phyloP scores from a whole-genome alignment of 2,329 filamentous ascomycete genomes.

The Alternaria postmessia region DNA sequence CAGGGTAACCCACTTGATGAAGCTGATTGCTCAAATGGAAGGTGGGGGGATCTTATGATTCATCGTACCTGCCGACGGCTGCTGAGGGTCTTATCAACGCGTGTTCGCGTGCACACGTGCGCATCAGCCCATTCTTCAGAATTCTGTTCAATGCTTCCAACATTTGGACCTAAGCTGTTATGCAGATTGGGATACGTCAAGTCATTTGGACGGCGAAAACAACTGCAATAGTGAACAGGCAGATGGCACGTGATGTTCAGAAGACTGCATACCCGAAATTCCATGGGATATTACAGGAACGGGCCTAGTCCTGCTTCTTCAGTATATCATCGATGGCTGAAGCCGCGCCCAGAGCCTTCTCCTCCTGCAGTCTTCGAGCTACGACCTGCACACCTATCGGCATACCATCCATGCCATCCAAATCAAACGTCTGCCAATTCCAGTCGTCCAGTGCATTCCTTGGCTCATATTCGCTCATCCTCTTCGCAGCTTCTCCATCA shows the following conservation, averaged over 20 bases:
- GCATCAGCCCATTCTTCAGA: neutral
- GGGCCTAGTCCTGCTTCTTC: neutral
- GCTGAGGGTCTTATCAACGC: conserved; percentile 22
- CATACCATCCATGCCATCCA: conserved; percentile 48
- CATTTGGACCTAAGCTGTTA: neutral
- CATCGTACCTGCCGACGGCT: conserved; percentile 16
- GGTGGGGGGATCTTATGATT: conserved; percentile 15
- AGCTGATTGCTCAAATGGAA: conserved; percentile 11
- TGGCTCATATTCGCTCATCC: conserved; percentile 50
- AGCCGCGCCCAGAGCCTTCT: conserved; percentile 50
- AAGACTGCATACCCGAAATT: neutral
- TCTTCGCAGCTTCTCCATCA: conserved; percentile 45
- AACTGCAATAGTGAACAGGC: neutral
- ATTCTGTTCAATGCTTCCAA: neutral
- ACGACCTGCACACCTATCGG: conserved; percentile 50
- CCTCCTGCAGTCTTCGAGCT: conserved; percentile 47
- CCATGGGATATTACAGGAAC: neutral
- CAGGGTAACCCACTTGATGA: neutral
- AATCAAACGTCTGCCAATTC: conserved; percentile 57
- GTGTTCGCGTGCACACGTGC: conserved; percentile 24
- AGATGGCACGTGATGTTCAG: neutral
- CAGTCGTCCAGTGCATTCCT: conserved; percentile 62
- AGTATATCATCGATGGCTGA: conserved; percentile 34
- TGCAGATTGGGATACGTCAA: neutral
- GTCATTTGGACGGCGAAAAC: neutral